Percentiles rank a stretch among this genome's conserved stretches.
Evolutionary conservation across 345 rosid genomes (phyloP).

Genomic region (Lepidium didymum): DNA sequence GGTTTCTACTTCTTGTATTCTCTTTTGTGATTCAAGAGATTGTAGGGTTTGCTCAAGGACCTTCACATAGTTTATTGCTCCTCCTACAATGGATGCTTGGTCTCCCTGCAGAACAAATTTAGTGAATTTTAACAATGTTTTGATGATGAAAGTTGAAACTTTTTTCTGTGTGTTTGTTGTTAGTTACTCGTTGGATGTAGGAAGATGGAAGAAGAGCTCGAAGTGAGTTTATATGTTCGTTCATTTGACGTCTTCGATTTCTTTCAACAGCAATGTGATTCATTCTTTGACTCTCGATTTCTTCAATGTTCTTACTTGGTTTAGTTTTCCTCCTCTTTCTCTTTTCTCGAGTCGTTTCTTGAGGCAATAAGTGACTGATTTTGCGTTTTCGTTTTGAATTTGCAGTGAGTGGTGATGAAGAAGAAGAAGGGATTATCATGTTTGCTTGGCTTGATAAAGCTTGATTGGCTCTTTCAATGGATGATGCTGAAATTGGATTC

Average conservation of each 20-base stretch:
- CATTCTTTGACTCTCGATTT: slow-evolving; percentile 71
- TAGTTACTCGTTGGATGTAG: slow-evolving; percentile 56
- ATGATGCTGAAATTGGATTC: slow-evolving; percentile 22
- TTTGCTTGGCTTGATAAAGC: slow-evolving; percentile 30
- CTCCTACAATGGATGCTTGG: slow-evolving; percentile 76
- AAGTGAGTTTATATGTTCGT: slow-evolving; percentile 57
- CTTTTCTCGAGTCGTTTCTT: slow-evolving; percentile 32
- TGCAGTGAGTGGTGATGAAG: slow-evolving; percentile 4
- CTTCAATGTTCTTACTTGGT: slow-evolving; percentile 56
- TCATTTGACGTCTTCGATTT: slow-evolving; percentile 75
- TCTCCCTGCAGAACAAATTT: slow-evolving; percentile 46
- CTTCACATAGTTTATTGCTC: slow-evolving; percentile 81
- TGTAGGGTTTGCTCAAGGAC: slow-evolving; percentile 64
- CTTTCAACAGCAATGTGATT: slow-evolving; percentile 88
- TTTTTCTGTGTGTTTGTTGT: neutral
- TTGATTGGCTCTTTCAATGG: slow-evolving; percentile 6
- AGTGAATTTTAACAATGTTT: neutral
- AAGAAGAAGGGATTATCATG: slow-evolving; percentile 21
- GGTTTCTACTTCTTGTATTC: slow-evolving; percentile 23
- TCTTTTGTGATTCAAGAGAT: slow-evolving; percentile 51
- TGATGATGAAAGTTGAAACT: neutral
- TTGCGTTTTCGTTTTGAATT: slow-evolving; percentile 15
- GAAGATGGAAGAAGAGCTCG: slow-evolving; percentile 64
- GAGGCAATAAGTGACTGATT: slow-evolving; percentile 6
- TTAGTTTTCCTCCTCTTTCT: slow-evolving; percentile 53